Base-by-base conservation (phyloP, 345 rosid species). In the Hypericum androsaemum region DNA sequence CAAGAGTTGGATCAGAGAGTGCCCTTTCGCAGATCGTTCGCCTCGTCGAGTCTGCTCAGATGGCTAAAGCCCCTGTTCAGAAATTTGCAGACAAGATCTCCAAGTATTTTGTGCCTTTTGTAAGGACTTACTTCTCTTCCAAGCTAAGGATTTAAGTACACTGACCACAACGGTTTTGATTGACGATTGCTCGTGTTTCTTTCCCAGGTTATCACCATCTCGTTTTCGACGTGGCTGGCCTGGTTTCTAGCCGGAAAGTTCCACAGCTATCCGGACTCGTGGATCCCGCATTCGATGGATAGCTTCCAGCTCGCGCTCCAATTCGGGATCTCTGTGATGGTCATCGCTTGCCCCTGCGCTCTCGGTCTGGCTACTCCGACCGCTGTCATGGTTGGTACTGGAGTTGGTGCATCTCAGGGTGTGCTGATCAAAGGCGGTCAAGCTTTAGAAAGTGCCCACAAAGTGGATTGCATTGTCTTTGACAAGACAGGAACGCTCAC, bases 401-500 rank as follows among this genome's bases (percentile, higher is more conserved):
- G 98, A 41, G 96, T 87, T 39, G 96, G 98, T 51, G 98, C 98
- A 48, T 90, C 98, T 37, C 95, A 75, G 63, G 98, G 98, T 12
- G 86, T 90, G 38, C 74, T 90, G 36, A 84, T 90, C 39, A 90
- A 90, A 72, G 96, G 98, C 12, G 98, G 98, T 13, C 96, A 87
- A 66, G 96, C 98, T 10, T 63, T 90, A 43, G 86, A 90, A 77
- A 78, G 74, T 56, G 89, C 98, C 47, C 83, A 84, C 56, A 87
- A 80, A 83, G 98, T 86, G 58, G 81, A 67, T 44, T 87, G 95
- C 77, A 71, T 92, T 57, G 89, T 92, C 43, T 92, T 92, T 65
- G 98, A 92, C 78, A 92, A 92, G 79, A 92, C 98, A 1, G 96
- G 98, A 53, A 92, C 96, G 12, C 98, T 92, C 17, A 92, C 98